These are phyloP conservation scores for Manihot esculenta DNA, from an alignment of 441 rosid genomes.

Conservation along the genomic window DNA sequence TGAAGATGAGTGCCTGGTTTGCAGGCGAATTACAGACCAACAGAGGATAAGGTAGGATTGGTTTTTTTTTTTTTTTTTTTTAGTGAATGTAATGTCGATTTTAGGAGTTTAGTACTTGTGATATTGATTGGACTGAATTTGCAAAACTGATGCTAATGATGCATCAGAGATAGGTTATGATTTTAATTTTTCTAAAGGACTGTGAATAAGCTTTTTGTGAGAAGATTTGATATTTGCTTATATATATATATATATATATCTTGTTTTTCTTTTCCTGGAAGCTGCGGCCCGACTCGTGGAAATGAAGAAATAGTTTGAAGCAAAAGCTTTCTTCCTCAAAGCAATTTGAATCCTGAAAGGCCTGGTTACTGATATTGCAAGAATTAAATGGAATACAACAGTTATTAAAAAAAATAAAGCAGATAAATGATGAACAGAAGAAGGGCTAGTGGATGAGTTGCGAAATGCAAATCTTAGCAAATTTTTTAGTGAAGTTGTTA, in stretches of 20 bases:
- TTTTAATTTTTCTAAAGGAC: not conserved
- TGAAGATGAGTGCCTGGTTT: slow-evolving; percentile 59
- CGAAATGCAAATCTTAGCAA: slow-evolving; percentile 85
- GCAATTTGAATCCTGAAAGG: slow-evolving; percentile 86
- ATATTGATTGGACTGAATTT: not conserved
- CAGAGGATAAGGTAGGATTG: slow-evolving; percentile 73
- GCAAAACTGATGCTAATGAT: not conserved
- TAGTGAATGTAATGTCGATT: not conserved
- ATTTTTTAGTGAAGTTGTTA: slow-evolving; percentile 95
- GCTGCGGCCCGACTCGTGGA: slow-evolving; percentile 78
- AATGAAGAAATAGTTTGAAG: slow-evolving; percentile 65
- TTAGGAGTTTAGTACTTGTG: not conserved
- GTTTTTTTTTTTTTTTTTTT: not conserved
- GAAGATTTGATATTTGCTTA: not conserved
- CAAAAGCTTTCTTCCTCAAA: slow-evolving; percentile 87
- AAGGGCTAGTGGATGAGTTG: slow-evolving; percentile 91
- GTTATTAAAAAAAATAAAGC: slow-evolving; percentile 90
- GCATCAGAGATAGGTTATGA: not conserved
- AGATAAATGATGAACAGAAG: slow-evolving; percentile 95
- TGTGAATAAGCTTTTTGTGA: not conserved
- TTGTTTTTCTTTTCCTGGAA: slow-evolving; percentile 56
- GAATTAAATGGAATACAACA: slow-evolving; percentile 76
- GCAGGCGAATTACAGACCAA: slow-evolving; percentile 47
- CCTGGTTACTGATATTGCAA: slow-evolving; percentile 59
- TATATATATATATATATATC: no score